phyloP scores from a whole-genome alignment of 805 yeast species.

The Clavispora vitiphila region DNA sequence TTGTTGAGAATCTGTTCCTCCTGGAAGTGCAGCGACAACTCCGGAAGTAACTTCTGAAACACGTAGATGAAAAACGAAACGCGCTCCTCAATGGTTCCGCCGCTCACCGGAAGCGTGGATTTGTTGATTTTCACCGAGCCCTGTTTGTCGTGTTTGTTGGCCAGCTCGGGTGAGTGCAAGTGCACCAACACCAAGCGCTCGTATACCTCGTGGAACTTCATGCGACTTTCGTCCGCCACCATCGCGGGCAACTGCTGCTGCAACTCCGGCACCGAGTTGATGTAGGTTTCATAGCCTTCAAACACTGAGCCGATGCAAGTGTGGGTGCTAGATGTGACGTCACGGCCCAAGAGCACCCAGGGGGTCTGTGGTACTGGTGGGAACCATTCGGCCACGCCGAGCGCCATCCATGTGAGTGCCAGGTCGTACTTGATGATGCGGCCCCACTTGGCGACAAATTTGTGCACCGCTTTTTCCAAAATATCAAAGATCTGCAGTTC shows the following conservation, averaged over 20 bases:
- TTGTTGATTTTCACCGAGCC: conserved; percentile 21
- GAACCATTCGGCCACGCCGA: conserved; percentile 85
- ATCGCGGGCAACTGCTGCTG: conserved; percentile 18
- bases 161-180: conserved; percentile 64
- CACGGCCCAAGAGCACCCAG: conserved; percentile 54
- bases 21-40: conserved; percentile 64
- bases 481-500: conserved; percentile 52
- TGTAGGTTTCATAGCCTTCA: conserved; percentile 36
- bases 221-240: conserved; percentile 25
- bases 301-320: conserved; percentile 29
- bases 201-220: conserved; percentile 63
- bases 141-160: conserved; percentile 9
- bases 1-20: conserved; percentile 74
- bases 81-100: conserved; percentile 63
- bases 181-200: conserved; percentile 74
- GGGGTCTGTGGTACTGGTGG: conserved; percentile 57
- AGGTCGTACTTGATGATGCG: conserved; percentile 69
- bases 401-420: conserved; percentile 83
- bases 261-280: conserved; percentile 26
- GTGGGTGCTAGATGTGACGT: conserved; percentile 25
- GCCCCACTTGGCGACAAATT: conserved; percentile 77
- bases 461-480: conserved; percentile 55
- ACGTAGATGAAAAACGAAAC: conserved; percentile 63
- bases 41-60: conserved; percentile 64
- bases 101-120: conserved; percentile 45